These are phyloP conservation scores for Aspergillus quadrilineatus DNA, from an alignment of 2,329 filamentous ascomycete species.

Conservation along the genomic window DNA sequence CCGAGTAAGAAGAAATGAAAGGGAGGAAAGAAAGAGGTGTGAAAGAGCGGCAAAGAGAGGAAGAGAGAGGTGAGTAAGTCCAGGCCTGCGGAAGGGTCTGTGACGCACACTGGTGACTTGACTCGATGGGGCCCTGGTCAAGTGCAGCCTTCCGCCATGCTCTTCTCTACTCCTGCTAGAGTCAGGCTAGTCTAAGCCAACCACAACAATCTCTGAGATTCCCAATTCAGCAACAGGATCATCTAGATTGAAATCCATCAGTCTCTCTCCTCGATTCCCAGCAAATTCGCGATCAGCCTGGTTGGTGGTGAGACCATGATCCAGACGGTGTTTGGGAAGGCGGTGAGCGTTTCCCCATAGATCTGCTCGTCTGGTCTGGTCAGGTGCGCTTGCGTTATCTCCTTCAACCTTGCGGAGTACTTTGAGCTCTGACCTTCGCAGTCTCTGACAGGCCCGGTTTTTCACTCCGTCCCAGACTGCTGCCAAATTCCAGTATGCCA, in stretches of 20 bases:
- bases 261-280: neutral
- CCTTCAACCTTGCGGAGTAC: neutral
- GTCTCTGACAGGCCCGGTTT: neutral
- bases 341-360: neutral
- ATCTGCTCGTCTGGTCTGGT: neutral
- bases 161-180: constrained; percentile 6
- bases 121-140: constrained; percentile 23
- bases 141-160: constrained; percentile 20
- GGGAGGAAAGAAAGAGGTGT: constrained; percentile 20
- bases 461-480: neutral
- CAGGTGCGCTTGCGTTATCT: constrained; percentile 6
- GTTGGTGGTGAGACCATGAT: constrained; percentile 4
- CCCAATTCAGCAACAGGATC: neutral
- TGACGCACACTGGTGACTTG: constrained; percentile 48
- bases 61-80: constrained; percentile 12
- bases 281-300: constrained; percentile 2
- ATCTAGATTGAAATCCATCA: neutral
- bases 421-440: neutral
- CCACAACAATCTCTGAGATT: neutral
- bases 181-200: neutral
- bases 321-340: neutral
- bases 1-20: constrained; percentile 12
- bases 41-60: constrained; percentile 18
- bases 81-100: constrained; percentile 25
- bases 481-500: neutral